A percentile compares a stretch with the other conserved stretches of the same genome.
Conservation (phyloP, 2,329 filamentous ascomycete genomes). For the Beauveria varroae region DNA sequence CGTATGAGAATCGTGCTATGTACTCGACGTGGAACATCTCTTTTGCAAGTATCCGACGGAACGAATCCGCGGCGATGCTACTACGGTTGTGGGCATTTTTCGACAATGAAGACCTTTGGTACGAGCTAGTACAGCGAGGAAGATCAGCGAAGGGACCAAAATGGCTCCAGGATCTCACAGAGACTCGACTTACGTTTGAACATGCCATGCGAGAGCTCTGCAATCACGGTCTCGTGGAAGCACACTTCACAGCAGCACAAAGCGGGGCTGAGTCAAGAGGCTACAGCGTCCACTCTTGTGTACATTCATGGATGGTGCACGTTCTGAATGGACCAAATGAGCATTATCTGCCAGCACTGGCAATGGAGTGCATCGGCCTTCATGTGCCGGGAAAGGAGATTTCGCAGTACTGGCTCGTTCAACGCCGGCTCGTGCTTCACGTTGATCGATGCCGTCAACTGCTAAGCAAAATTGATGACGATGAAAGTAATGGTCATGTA, state of each 20-base stretch:
- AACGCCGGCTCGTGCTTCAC: constrained; percentile 18
- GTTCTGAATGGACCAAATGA: constrained; percentile 17
- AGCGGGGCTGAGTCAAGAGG: constrained; percentile 15
- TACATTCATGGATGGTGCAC: constrained; percentile 25
- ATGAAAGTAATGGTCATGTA: background rate
- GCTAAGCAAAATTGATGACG: background rate
- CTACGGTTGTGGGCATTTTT: constrained; percentile 36
- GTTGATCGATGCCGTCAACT: constrained; percentile 13
- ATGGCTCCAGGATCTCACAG: constrained; percentile 20
- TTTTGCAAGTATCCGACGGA: constrained; percentile 26
- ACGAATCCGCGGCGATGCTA: constrained; percentile 21
- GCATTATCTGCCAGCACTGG: too few species aligned
- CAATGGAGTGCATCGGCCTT: too few species aligned
- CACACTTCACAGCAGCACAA: too few species aligned
- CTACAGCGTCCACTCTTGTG: constrained; percentile 27
- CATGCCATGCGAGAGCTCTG: constrained; percentile 21
- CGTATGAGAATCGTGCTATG: constrained; percentile 25
- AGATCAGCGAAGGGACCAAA: constrained; percentile 1
- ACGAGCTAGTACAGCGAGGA: constrained; percentile 27
- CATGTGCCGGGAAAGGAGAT: background rate
- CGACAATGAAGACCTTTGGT: constrained; percentile 37
- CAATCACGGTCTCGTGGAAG: constrained; percentile 19
- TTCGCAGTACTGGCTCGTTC: constrained; percentile 13
- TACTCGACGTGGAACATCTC: constrained; percentile 33
- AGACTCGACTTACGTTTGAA: constrained; percentile 19